Evolutionary conservation across 1,284 basidiomycete genomes (phyloP), one percentile per base, ranked within the genome.

Genomic region (Sporisorium sorghi): DNA sequence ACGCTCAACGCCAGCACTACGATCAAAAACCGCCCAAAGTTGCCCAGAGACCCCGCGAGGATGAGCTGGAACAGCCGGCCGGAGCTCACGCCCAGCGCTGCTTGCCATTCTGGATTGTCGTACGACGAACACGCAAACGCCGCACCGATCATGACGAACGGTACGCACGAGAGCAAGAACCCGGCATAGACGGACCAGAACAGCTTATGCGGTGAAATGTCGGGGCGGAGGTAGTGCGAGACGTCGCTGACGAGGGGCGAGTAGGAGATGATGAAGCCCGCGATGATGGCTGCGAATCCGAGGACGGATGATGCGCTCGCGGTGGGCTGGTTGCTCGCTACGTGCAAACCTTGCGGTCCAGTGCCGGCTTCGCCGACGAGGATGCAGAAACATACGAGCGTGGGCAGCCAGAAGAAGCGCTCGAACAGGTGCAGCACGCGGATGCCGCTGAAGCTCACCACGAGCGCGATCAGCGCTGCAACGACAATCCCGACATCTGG

Each of bases 1-100:
- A 88, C 87, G 11, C 87, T 92, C 28, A 95, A 86, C 53, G 90
- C 91, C 59, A 94, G 87, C 12, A 91, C 64, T n/a, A 95, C 92
- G 14, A 91, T 92, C 58, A 96, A 87, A 86, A 97, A 93, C 81
- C 92, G 91, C 2, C 93, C 92, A 81, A 94, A 94, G 15, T 87
- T 87, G 39, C 90, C 85, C 86, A 87, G 87, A 1, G 63, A 71
- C 1, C 91, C 91, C 8, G 86, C 86, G 1, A 93, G 87, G 87
- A 95, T 90, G 3, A 91, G 89, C 65, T 89, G 88, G 14, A 96
- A 84, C 10, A 96, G 88, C 4, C 92, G 91, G 89, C 92, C 49
- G 90, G 84, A 76, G 46, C 61, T 77, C 10, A 71, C 65, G 0
- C 23, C 14, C 8, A 83, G 61, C 7, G 79, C 78, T 0, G 32